Base-by-base conservation (phyloP, 352 stramenopile genomes). In the Blastocystis sp. region DNA sequence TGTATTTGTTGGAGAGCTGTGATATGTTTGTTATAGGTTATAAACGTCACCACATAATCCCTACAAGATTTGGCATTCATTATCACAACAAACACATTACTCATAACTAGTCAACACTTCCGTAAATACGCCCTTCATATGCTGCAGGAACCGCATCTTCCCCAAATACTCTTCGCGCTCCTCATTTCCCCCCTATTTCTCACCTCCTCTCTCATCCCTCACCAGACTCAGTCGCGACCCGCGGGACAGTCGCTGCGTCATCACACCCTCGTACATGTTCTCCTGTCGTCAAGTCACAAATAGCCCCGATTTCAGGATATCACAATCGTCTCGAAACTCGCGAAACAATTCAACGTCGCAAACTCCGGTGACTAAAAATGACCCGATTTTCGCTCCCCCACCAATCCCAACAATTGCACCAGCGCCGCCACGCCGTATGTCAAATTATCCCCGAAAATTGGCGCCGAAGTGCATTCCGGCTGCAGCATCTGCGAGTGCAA, bases 221-320 rank as follows among this genome's bases (percentile, higher is more conserved):
- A 64, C 24, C 21, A 18, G 29, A 64, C 24, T 64, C 54, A 54
- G 21, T 21, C 46, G 46, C 11, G 57, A 69, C 11, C 24, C 36
- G 57, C 57, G 57, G 14, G 57, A 14, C 11, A 36, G 34, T 14
- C 27, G n/a, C 9, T 69, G 27, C 11, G 36, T 40, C 9, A 40
- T 24, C 18, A 9, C 14, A 18, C 36, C 36, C 29, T 69, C n/a
- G 7, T 42, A 38, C 8, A 38, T 11, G 8, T 44, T 21, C n/a
- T 78, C 49, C n/a, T 78, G 67, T 24, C n/a, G 67, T 78, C 57
- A 78, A 61, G 67, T 4, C 7, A 14, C 7, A 6, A 9, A 36
- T 29, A 69, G 21, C 21, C 46, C 21, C 46, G 21, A 11, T 54
- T 21, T 44, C 18, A 78, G 67, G 67, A 78, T 78, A 78, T 78